phyloP scores from a whole-genome alignment of 768 basidiomycete genomes.

The Leccinum pellstonianum region DNA sequence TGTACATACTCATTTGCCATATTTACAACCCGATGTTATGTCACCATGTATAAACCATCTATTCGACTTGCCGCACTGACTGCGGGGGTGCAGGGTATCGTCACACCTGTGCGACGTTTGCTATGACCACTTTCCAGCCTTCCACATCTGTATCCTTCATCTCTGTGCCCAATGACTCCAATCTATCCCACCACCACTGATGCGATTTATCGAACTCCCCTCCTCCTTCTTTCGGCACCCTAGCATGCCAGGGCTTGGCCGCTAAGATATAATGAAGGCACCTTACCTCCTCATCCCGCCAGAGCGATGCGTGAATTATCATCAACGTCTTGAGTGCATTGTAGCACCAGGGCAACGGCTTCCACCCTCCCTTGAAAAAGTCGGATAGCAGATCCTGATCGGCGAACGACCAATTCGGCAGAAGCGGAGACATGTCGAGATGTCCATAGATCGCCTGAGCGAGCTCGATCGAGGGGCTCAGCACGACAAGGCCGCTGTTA shows the following conservation, averaged over 20 bases:
- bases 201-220: slow-evolving; percentile 54
- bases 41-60: background rate
- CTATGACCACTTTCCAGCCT: slow-evolving; percentile 50
- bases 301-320: slow-evolving; percentile 65
- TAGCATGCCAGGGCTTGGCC: slow-evolving; percentile 83
- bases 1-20: too few relatives aligned
- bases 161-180: slow-evolving; percentile 41
- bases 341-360: slow-evolving; percentile 80
- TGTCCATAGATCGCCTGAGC: slow-evolving; percentile 49
- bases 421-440: slow-evolving; percentile 47
- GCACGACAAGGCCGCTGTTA: slow-evolving; percentile 87
- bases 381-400: slow-evolving; percentile 91
- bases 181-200: slow-evolving; percentile 81
- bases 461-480: slow-evolving; percentile 66
- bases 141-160: slow-evolving; percentile 44
- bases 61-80: background rate
- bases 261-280: slow-evolving; percentile 85
- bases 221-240: slow-evolving; percentile 38
- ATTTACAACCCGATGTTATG: too few relatives aligned
- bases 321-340: slow-evolving; percentile 90
- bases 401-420: slow-evolving; percentile 67
- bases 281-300: slow-evolving; percentile 83
- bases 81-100: background rate
- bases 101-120: slow-evolving; percentile 41
- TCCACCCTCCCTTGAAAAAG: slow-evolving; percentile 78